Evolutionary conservation across 2,329 filamentous ascomycete genomes (phyloP).

Genomic region (Orbilia blumenaviensis): DNA sequence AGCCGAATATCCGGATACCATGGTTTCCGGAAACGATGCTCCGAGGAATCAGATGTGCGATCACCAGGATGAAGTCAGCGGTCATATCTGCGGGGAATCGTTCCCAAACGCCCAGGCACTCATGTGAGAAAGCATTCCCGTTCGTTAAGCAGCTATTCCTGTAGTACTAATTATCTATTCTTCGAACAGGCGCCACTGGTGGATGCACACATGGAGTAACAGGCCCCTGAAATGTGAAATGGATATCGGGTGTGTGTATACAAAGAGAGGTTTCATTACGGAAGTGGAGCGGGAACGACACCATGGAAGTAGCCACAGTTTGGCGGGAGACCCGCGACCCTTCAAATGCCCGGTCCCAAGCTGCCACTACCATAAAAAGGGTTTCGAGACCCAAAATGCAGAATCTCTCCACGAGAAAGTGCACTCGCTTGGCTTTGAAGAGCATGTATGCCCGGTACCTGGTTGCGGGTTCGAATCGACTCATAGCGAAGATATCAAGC

Average conservation of each 20-base stretch:
- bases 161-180: not conserved
- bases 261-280: slow-evolving; percentile 35
- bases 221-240: slow-evolving; percentile 47
- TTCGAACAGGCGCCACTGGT: slow-evolving; percentile 41
- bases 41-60: slow-evolving; percentile 46
- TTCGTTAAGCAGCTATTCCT: not conserved
- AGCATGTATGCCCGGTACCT: slow-evolving; percentile 27
- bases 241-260: slow-evolving; percentile 31
- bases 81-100: slow-evolving; percentile 41
- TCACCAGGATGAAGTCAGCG: slow-evolving; percentile 37
- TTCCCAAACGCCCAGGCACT: slow-evolving; percentile 10
- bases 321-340: slow-evolving; percentile 19
- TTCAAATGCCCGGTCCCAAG: slow-evolving; percentile 46
- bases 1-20: slow-evolving; percentile 13
- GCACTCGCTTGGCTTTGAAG: slow-evolving; percentile 48
- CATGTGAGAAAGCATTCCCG: slow-evolving; percentile 22
- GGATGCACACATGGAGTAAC: slow-evolving; percentile 44
- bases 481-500: slow-evolving; percentile 34
- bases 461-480: slow-evolving; percentile 36
- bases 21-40: slow-evolving; percentile 1
- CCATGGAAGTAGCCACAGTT: slow-evolving; percentile 11
- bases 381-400: slow-evolving; percentile 45
- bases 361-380: slow-evolving; percentile 51
- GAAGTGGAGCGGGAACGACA: slow-evolving; percentile 49
- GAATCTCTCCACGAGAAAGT: slow-evolving; percentile 42